These are phyloP conservation scores for Bacterosira constricta DNA, from an alignment of 108 stramenopile species.

Conservation along the genomic window DNA sequence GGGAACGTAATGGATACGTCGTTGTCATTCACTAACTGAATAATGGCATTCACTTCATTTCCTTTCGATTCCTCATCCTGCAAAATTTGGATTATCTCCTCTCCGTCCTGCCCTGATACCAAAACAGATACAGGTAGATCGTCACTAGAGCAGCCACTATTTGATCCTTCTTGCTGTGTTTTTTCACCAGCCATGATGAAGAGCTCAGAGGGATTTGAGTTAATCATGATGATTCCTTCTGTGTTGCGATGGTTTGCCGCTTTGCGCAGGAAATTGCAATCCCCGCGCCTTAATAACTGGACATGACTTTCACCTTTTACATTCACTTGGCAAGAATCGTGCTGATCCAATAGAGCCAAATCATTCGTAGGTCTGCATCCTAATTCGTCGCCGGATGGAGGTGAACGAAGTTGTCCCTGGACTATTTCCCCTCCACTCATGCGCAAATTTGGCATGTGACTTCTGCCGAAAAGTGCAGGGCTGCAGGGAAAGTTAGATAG, in stretches of 20 bases:
- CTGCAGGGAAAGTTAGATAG: slow-evolving; percentile 61
- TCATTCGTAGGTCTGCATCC: slow-evolving; percentile 49
- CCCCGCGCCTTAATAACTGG: slow-evolving; percentile 65
- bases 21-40: slow-evolving; percentile 25
- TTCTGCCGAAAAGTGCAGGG: slow-evolving; percentile 78
- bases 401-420: slow-evolving; percentile 35
- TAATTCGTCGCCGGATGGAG: slow-evolving; percentile 35
- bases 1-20: slow-evolving; percentile 16
- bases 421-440: slow-evolving; percentile 34
- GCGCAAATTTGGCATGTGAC: slow-evolving; percentile 43
- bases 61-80: slow-evolving; percentile 1
- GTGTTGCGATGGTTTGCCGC: slow-evolving; percentile 54
- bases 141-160: slow-evolving; percentile 6
- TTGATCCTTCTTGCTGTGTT: not conserved
- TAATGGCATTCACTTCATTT: slow-evolving; percentile 12
- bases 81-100: slow-evolving; percentile 29
- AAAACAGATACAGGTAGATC: slow-evolving; percentile 64
- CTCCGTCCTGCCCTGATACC: slow-evolving; percentile 68
- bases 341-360: not conserved
- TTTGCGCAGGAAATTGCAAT: slow-evolving; percentile 72
- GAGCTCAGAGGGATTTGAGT: slow-evolving; percentile 59
- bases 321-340: slow-evolving; percentile 14
- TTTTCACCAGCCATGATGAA: slow-evolving; percentile 76
- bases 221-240: slow-evolving; percentile 67
- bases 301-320: slow-evolving; percentile 3